Conservation (phyloP, 495 filamentous ascomycete genomes). For the Xylaria longipes region DNA sequence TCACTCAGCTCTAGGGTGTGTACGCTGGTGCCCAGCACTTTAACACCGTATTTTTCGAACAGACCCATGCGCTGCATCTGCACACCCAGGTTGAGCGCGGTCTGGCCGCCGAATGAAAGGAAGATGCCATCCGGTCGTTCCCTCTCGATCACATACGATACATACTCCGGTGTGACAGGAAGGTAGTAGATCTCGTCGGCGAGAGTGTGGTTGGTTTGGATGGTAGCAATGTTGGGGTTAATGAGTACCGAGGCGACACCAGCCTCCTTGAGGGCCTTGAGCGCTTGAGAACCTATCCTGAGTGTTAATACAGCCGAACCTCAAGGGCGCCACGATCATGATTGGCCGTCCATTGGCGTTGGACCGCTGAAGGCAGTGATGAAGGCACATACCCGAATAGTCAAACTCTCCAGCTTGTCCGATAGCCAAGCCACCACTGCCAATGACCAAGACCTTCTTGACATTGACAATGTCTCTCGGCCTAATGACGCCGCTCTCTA, state of each 20-base stretch:
- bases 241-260: slow-evolving; percentile 95
- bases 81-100: slow-evolving; percentile 92
- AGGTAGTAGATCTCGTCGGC: slow-evolving; percentile 99
- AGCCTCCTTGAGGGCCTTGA: slow-evolving; percentile 97
- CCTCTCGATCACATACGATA: slow-evolving; percentile 93
- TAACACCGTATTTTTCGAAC: slow-evolving; percentile 93
- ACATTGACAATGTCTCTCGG: slow-evolving; percentile 82
- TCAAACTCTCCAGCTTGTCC: slow-evolving; percentile 99
- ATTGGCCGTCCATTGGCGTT: not conserved
- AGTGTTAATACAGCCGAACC: slow-evolving; percentile 23
- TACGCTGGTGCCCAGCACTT: slow-evolving; percentile 92
- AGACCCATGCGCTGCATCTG: slow-evolving; percentile 96
- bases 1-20: slow-evolving; percentile 94
- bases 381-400: slow-evolving; percentile 77
- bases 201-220: slow-evolving; percentile 94
- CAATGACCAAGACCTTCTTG: slow-evolving; percentile 97
- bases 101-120: slow-evolving; percentile 96
- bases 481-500: slow-evolving; percentile 83
- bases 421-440: slow-evolving; percentile 94
- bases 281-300: slow-evolving; percentile 82
- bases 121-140: slow-evolving; percentile 97
- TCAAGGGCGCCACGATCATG: slow-evolving; percentile 39
- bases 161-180: slow-evolving; percentile 93
- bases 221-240: slow-evolving; percentile 98
- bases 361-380: not conserved